phyloP scores from a whole-genome alignment of 2,329 filamentous ascomycete species.

The Pseudogymnoascus sp. region DNA sequence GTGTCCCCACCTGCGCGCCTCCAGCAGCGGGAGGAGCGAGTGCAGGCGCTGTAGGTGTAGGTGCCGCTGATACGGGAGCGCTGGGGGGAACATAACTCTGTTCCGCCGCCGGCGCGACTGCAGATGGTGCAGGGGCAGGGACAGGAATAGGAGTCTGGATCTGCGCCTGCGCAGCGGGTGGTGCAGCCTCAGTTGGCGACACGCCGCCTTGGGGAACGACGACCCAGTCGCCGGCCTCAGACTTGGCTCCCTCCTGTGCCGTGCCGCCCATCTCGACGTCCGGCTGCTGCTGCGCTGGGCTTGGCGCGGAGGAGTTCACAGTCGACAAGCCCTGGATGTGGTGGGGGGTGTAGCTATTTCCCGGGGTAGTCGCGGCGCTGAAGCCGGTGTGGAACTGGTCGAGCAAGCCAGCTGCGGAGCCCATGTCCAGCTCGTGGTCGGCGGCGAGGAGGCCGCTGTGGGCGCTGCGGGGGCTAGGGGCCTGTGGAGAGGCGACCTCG shows the following conservation, averaged over 20 bases:
- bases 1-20: background rate
- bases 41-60: background rate
- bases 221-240: constrained; percentile 61
- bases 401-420: constrained; percentile 52
- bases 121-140: constrained; percentile 13
- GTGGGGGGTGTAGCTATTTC: constrained; percentile 32
- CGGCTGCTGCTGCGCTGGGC: constrained; percentile 13
- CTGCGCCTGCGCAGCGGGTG: constrained; percentile 3
- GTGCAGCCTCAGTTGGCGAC: constrained; percentile 23
- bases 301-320: constrained; percentile 35
- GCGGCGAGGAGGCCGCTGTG: background rate
- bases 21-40: background rate
- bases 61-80: constrained; percentile 16
- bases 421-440: constrained; percentile 30
- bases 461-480: constrained; percentile 21
- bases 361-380: constrained; percentile 50
- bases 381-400: constrained; percentile 60
- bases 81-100: constrained; percentile 16
- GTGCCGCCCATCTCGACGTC: constrained; percentile 30
- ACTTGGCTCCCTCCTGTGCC: constrained; percentile 34
- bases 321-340: constrained; percentile 4
- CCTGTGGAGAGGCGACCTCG: constrained; percentile 44
- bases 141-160: background rate
- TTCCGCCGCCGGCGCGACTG: constrained; percentile 14
- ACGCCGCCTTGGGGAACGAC: constrained; percentile 58